phyloP scores from a whole-genome alignment of 805 yeast species.

The Pichia cephalocereana region DNA sequence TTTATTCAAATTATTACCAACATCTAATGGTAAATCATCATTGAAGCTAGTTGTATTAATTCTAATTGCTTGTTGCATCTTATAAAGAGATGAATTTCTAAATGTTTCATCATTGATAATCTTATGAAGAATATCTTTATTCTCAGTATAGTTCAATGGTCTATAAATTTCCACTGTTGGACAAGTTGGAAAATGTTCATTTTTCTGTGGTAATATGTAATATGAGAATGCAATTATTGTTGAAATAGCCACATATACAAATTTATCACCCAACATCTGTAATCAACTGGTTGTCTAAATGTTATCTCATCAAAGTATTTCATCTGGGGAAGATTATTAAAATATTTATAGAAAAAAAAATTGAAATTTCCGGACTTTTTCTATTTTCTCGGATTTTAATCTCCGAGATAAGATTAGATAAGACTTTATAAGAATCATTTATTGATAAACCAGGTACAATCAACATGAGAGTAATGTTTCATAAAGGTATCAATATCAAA shows the following conservation, averaged over 20 bases:
- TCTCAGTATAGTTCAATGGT: slow-evolving; percentile 25
- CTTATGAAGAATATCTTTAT: slow-evolving; percentile 24
- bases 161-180: slow-evolving; percentile 16
- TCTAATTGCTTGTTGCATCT: slow-evolving; percentile 49
- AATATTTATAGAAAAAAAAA: too few relatives aligned
- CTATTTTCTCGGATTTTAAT: too few relatives aligned
- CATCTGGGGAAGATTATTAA: too few relatives aligned
- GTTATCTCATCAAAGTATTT: too few relatives aligned
- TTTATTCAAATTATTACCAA: slow-evolving; percentile 43
- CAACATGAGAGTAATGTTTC: slow-evolving; percentile 3
- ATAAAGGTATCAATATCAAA: slow-evolving; percentile 6
- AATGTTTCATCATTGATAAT: slow-evolving; percentile 31
- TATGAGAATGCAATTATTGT: too few relatives aligned
- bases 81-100: slow-evolving; percentile 32
- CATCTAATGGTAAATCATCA: slow-evolving; percentile 40
- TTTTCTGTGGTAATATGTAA: too few relatives aligned
- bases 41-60: slow-evolving; percentile 50
- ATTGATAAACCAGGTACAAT: slow-evolving; percentile 6
- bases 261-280: too few relatives aligned
- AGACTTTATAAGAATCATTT: too few relatives aligned
- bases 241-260: too few relatives aligned
- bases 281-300: too few relatives aligned
- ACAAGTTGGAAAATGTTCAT: slow-evolving; percentile 3
- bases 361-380: too few relatives aligned
- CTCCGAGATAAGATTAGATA: background rate